Percentiles rank a stretch among this genome's conserved stretches.
Evolutionary conservation across 2,329 filamentous ascomycete species (phyloP).

Genomic region (Coniochaeta sp.): DNA sequence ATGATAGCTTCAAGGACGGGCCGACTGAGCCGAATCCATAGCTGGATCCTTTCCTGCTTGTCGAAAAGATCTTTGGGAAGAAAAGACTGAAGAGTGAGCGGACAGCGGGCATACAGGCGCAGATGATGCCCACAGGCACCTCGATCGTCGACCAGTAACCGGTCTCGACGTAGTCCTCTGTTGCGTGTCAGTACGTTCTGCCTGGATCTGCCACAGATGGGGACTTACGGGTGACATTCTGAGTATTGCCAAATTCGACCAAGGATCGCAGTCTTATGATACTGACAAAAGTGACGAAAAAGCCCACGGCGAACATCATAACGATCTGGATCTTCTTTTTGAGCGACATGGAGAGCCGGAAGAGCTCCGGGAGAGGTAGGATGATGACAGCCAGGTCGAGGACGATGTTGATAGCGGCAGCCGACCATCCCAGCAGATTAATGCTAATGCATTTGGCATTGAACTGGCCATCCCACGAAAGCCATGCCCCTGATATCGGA

Average conservation of each 20-base stretch:
- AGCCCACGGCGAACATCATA: slow-evolving; percentile 26
- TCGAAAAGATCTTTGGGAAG: slow-evolving; percentile 19
- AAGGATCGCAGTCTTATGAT: slow-evolving; percentile 11
- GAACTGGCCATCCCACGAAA: slow-evolving; percentile 23
- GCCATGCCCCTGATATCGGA: slow-evolving; percentile 21
- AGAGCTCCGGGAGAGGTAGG: slow-evolving; percentile 22
- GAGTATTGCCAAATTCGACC: slow-evolving; percentile 4
- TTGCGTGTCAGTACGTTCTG: not conserved
- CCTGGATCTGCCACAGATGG: not conserved
- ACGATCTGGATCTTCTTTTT: slow-evolving; percentile 24
- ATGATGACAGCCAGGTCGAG: slow-evolving; percentile 22
- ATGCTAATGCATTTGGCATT: slow-evolving; percentile 21
- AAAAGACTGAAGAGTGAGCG: slow-evolving; percentile 20
- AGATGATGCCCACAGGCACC: slow-evolving; percentile 22
- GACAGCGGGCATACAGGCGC: slow-evolving; percentile 24
- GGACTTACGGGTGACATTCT: slow-evolving; percentile 8
- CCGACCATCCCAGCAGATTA: slow-evolving; percentile 22
- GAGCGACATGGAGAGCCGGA: slow-evolving; percentile 18
- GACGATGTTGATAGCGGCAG: slow-evolving; percentile 22
- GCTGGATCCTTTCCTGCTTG: slow-evolving; percentile 9
- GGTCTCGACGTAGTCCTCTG: slow-evolving; percentile 12
- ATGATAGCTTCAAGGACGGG: slow-evolving; percentile 8
- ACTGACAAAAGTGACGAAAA: slow-evolving; percentile 23
- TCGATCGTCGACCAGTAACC: slow-evolving; percentile 24
- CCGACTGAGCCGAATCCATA: not conserved